A percentile compares a stretch with the other conserved stretches of the same genome.
phyloP scores from a whole-genome alignment of 2,329 filamentous ascomycete species.

The Berkeleyomyces rouxiae region DNA sequence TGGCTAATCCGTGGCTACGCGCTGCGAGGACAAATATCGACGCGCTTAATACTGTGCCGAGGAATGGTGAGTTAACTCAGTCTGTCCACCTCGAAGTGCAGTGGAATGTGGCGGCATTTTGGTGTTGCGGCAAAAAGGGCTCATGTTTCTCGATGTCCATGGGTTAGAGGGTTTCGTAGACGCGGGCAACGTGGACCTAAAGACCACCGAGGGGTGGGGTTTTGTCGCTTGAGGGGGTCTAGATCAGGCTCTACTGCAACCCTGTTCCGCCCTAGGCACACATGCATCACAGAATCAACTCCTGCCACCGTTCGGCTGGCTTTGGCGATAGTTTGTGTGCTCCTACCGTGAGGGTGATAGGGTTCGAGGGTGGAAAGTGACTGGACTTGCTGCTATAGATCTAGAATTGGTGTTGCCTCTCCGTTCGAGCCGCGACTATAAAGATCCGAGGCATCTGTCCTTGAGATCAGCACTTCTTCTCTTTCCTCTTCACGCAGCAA shows the following conservation, averaged over 20 bases:
- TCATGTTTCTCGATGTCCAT: neutral
- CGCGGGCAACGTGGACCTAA: neutral
- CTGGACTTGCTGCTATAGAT: neutral
- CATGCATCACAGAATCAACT: neutral
- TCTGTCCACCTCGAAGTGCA: too few relatives aligned
- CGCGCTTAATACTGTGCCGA: too few relatives aligned
- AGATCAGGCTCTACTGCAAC: neutral
- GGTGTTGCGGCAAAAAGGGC: neutral
- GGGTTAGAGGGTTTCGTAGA: neutral
- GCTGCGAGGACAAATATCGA: too few relatives aligned
- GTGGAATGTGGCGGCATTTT: neutral
- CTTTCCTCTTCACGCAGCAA: constrained; percentile 10
- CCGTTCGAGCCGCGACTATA: neutral
- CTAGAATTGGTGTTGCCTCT: neutral
- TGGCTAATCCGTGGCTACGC: too few relatives aligned
- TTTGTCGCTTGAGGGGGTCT: neutral
- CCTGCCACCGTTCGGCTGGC: neutral
- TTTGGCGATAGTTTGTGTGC: neutral
- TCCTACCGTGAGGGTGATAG: neutral
- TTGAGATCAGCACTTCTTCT: neutral
- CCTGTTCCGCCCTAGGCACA: neutral
- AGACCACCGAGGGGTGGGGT: neutral
- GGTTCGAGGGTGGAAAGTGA: neutral
- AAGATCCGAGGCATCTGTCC: neutral
- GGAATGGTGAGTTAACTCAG: too few relatives aligned